Conservation (phyloP, 202 grass and related monocot genomes). For the Carex sylvatica region DNA sequence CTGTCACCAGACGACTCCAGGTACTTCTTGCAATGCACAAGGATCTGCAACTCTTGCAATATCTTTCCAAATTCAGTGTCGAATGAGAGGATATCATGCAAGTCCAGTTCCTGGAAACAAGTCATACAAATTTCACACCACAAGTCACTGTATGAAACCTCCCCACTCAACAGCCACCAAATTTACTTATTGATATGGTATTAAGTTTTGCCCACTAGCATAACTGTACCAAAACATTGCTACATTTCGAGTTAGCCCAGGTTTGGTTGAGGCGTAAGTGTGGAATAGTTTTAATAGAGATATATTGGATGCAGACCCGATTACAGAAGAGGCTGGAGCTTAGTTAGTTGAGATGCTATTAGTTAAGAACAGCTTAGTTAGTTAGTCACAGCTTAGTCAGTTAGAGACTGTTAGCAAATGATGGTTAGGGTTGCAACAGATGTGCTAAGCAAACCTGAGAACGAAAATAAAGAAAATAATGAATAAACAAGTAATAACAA, state of each 20-base stretch:
- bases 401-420: no score
- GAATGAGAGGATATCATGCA: constrained; percentile 80
- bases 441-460: no score
- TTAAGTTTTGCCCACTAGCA: not conserved
- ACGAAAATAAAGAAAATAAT: constrained; percentile 23
- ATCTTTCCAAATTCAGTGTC: constrained; percentile 72
- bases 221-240: not conserved
- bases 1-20: constrained; percentile 38
- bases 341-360: no score
- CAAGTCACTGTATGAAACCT: not conserved
- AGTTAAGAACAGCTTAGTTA: no score
- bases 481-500: constrained; percentile 8
- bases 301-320: no score
- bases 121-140: not conserved
- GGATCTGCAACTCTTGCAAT: constrained; percentile 75
- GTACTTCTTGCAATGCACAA: constrained; percentile 55
- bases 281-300: no score
- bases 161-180: not conserved
- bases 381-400: no score
- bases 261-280: not conserved
- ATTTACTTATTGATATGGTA: not conserved
- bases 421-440: no score
- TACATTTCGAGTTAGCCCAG: not conserved
- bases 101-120: constrained; percentile 70
- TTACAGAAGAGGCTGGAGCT: no score